Conservation (phyloP, 164 flowering plant genomes). For the Platanus orientalis region DNA sequence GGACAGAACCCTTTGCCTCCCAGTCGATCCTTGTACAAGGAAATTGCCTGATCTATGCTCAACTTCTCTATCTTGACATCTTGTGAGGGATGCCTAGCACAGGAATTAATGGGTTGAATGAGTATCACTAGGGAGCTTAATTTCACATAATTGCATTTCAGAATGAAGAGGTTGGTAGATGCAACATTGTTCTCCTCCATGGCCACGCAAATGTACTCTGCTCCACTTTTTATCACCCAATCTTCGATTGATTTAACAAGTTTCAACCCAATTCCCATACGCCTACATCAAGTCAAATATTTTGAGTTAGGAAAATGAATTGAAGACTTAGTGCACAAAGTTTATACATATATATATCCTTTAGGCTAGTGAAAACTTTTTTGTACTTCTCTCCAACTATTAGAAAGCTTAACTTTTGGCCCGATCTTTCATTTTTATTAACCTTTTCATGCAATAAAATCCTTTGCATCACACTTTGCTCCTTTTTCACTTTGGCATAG, state of each 20-base stretch:
- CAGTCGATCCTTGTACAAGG: constrained; percentile 31
- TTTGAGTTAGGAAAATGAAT: too few relatives aligned
- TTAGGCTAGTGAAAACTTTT: too few relatives aligned
- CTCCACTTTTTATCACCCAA: constrained; percentile 41
- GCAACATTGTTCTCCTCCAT: constrained; percentile 43
- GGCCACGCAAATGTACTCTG: constrained; percentile 39
- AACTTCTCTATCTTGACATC: constrained; percentile 38
- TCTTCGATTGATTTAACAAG: constrained; percentile 41
- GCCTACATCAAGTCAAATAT: constrained; percentile 21
- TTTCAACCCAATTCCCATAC: constrained; percentile 40
- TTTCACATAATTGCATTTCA: constrained; percentile 33
- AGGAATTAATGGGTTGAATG: constrained; percentile 26
- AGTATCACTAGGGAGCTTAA: constrained; percentile 35
- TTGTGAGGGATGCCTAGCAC: constrained; percentile 5
- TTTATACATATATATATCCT: too few relatives aligned
- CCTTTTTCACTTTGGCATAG: too few relatives aligned
- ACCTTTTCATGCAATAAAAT: too few relatives aligned
- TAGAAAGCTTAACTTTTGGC: too few relatives aligned
- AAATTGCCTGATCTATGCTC: constrained; percentile 34
- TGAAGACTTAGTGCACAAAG: too few relatives aligned
- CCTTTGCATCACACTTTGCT: too few relatives aligned
- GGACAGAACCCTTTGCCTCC: constrained; percentile 35
- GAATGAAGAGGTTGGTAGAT: constrained; percentile 39
- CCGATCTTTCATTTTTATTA: too few relatives aligned
- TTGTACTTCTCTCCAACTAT: too few relatives aligned